Conservation (phyloP, 2,329 filamentous ascomycete genomes). For the Parascedosporium putredinis region DNA sequence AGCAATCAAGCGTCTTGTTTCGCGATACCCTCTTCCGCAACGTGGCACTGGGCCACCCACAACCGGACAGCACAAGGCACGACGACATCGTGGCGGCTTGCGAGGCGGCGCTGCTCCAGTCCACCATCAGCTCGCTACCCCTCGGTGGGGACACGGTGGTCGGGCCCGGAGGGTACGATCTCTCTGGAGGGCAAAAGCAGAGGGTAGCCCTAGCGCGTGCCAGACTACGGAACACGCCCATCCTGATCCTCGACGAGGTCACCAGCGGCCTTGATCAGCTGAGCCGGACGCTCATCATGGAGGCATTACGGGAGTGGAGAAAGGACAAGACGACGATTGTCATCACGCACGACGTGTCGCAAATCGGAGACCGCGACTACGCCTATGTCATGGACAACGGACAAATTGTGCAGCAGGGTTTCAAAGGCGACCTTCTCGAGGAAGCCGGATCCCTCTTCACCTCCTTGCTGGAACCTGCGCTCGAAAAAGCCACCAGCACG, state of each 20-base stretch:
- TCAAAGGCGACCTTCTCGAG: conserved; percentile 42
- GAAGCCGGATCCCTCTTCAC: conserved; percentile 35
- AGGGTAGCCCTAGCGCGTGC: conserved; percentile 72
- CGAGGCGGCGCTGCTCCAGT: conserved; percentile 56
- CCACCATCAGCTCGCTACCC: conserved; percentile 56
- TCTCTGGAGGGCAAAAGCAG: conserved; percentile 82
- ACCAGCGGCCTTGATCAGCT: conserved; percentile 77
- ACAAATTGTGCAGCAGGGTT: conserved; percentile 57
- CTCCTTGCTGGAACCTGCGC: conserved; percentile 21
- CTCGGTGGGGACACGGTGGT: conserved; percentile 62
- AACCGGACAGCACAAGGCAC: conserved; percentile 36
- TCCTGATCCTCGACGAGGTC: conserved; percentile 64
- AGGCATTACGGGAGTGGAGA: conserved; percentile 68
- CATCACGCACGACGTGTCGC: conserved; percentile 79
- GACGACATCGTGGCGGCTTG: conserved; percentile 52
- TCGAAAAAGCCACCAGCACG: not conserved
- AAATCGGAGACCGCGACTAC: conserved; percentile 63
- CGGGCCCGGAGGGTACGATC: conserved; percentile 54
- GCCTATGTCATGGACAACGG: conserved; percentile 71
- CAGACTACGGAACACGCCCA: conserved; percentile 61
- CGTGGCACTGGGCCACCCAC: conserved; percentile 57
- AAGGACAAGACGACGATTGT: conserved; percentile 77
- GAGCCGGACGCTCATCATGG: conserved; percentile 58
- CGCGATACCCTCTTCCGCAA: conserved; percentile 71
- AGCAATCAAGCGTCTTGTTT: conserved; percentile 75